Evolutionary conservation across 73 alveolate genomes (phyloP), one percentile per base, ranked within the genome.

Genomic region (Breviolum minutum): DNA sequence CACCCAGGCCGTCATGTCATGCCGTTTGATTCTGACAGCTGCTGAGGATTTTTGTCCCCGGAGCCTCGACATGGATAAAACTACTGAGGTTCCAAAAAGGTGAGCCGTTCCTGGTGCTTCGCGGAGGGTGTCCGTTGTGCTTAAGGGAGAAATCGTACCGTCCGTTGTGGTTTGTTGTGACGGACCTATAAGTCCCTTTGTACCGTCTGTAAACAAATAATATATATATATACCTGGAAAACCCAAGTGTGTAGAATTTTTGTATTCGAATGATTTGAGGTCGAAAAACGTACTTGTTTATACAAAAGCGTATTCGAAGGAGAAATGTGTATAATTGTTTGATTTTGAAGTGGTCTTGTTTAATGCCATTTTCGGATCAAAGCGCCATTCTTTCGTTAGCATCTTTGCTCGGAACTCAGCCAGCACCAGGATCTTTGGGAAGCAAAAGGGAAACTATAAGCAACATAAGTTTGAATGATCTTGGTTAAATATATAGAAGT

Each of bases 21-120:
- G n/a, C n/a, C n/a, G n/a, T n/a, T n/a, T n/a, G n/a, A n/a, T n/a
- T n/a, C n/a, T n/a, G n/a, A n/a, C n/a, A n/a, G n/a, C n/a, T n/a
- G n/a, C n/a, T n/a, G n/a, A n/a, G n/a, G n/a, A n/a, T n/a, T n/a
- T n/a, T n/a, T n/a, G n/a, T n/a, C n/a, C n/a, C n/a, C n/a, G n/a
- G 66, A 66, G 40, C 97, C 97, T 90, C 97, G n/a, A 71, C 88
- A 20, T 90, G 88, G 63, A 71, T 61, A 63, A 40, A 90, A 76
- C 97, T 71, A 74, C 97, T 90, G 62, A 90, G 88, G 87, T 90
- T 90, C 97, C 97, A 90, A 27, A 90, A 90, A 12, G 97, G 88
- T 16, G 97, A 90, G 27, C 97, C 85, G 48, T 90, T 90, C 97
- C 97, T 90, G 61, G 8, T 68, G 77, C 77, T 1, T 1, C 17